These are phyloP conservation scores for Sungouiella thailandica DNA, from an alignment of 805 yeast species.

Conservation along the genomic window DNA sequence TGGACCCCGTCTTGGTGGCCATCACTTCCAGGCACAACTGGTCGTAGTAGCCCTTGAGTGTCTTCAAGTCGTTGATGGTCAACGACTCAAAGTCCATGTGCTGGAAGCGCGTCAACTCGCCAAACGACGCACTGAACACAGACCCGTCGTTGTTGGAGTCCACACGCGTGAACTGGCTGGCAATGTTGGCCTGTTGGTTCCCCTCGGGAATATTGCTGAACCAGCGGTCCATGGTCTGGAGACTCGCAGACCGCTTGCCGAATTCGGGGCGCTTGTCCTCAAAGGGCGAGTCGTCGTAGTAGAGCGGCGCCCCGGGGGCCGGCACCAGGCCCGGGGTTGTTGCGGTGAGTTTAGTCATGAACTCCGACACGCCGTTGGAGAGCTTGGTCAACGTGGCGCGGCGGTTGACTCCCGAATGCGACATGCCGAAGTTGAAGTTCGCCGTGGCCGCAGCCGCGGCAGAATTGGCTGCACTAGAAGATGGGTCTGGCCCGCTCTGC, in stretches of 20 bases:
- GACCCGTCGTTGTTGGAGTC: conserved; percentile 17
- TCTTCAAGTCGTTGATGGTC: conserved; percentile 30
- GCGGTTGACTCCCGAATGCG: too few species aligned
- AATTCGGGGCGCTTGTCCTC: conserved; percentile 23
- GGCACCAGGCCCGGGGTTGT: conserved; percentile 1
- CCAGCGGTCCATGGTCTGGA: conserved; percentile 42
- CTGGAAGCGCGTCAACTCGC: conserved; percentile 30
- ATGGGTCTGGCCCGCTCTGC: background rate
- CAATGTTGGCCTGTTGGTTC: conserved; percentile 3
- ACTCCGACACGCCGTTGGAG: conserved; percentile 37
- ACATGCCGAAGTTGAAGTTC: too few species aligned
- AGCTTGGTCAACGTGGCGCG: conserved; percentile 21
- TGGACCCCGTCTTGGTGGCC: conserved; percentile 9
- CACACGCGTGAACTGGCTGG: conserved; percentile 5
- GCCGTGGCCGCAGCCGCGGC: too few species aligned
- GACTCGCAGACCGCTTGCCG: conserved; percentile 32
- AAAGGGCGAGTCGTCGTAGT: conserved; percentile 19
- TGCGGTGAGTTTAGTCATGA: conserved; percentile 35
- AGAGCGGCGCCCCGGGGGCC: too few species aligned
- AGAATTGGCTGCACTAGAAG: conserved; percentile 6
- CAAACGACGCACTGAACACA: conserved; percentile 16
- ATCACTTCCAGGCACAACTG: conserved; percentile 27
- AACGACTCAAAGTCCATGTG: conserved; percentile 32
- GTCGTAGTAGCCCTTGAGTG: conserved; percentile 32
- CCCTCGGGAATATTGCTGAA: conserved; percentile 26